These are phyloP conservation scores for Pythium phragmitis DNA, from an alignment of 352 stramenopile genomes.

Conservation along the genomic window DNA sequence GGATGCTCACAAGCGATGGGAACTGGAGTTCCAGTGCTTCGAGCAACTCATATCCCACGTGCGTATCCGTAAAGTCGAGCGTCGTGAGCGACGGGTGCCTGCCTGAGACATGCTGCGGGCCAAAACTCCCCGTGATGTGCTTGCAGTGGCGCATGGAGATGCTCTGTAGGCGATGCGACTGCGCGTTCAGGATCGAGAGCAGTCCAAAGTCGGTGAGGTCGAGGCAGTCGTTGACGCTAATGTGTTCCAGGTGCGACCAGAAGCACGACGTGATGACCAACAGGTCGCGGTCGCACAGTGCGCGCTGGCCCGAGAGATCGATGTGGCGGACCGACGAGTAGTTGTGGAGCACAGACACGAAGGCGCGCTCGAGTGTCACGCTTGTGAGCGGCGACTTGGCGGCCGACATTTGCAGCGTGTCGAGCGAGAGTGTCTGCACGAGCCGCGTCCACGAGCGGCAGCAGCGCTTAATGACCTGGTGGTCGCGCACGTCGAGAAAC, in stretches of 20 bases:
- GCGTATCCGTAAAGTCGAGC: conserved; percentile 73
- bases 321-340: conserved; percentile 62
- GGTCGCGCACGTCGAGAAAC: conserved; percentile 74
- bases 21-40: conserved; percentile 53
- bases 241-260: conserved; percentile 67
- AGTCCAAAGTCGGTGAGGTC: conserved; percentile 78
- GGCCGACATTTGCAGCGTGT: conserved; percentile 61
- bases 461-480: conserved; percentile 59
- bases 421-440: conserved; percentile 67
- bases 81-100: conserved; percentile 54
- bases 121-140: conserved; percentile 57
- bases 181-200: conserved; percentile 79
- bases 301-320: conserved; percentile 72
- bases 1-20: conserved; percentile 56
- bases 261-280: conserved; percentile 81
- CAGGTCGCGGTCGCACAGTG: conserved; percentile 64
- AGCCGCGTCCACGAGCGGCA: conserved; percentile 60
- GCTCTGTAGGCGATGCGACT: conserved; percentile 59
- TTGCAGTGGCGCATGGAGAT: conserved; percentile 83
- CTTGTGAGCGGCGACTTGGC: conserved; percentile 46
- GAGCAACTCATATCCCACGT: conserved; percentile 45
- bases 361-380: conserved; percentile 52
- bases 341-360: conserved; percentile 59
- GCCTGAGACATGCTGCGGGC: conserved; percentile 40
- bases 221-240: conserved; percentile 71